phyloP scores from a whole-genome alignment of 345 rosid species.

The Brassica carinata region DNA sequence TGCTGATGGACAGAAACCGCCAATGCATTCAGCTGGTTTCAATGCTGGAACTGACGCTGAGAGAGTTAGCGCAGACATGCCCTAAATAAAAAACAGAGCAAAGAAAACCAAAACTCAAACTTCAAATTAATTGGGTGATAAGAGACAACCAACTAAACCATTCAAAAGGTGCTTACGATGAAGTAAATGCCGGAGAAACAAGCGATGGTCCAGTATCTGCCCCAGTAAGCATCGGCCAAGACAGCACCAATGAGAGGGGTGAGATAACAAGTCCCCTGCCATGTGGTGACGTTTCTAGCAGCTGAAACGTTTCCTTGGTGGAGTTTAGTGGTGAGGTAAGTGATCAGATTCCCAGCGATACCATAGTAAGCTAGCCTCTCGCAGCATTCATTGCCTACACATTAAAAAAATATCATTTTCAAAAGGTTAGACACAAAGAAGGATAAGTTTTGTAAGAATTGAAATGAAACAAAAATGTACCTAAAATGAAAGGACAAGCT shows the following conservation, averaged over 20 bases:
- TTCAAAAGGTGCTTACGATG: constrained; percentile 33
- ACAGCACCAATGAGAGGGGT: constrained; percentile 67
- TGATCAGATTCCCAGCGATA: constrained; percentile 35
- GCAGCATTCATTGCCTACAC: constrained; percentile 32
- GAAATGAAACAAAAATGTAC: neutral
- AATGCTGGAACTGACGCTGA: constrained; percentile 56
- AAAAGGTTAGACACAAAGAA: neutral
- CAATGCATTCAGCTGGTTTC: constrained; percentile 44
- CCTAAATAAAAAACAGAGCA: constrained; percentile 37
- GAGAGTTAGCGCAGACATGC: constrained; percentile 53
- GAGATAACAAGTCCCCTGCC: constrained; percentile 66
- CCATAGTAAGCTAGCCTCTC: constrained; percentile 62
- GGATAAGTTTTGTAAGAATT: neutral
- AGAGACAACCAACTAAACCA: neutral
- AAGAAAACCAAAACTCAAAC: constrained; percentile 48
- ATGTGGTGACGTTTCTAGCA: constrained; percentile 53
- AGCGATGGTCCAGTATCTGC: constrained; percentile 66
- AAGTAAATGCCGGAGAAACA: constrained; percentile 56
- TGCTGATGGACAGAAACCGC: constrained; percentile 37
- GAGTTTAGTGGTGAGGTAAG: constrained; percentile 30
- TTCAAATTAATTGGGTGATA: neutral
- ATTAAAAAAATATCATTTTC: neutral
- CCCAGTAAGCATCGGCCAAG: constrained; percentile 62
- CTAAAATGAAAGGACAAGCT: neutral
- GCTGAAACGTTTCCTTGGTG: constrained; percentile 38